phyloP scores from a whole-genome alignment of 2,329 filamentous ascomycete genomes.

The Elsinoe arachidis region DNA sequence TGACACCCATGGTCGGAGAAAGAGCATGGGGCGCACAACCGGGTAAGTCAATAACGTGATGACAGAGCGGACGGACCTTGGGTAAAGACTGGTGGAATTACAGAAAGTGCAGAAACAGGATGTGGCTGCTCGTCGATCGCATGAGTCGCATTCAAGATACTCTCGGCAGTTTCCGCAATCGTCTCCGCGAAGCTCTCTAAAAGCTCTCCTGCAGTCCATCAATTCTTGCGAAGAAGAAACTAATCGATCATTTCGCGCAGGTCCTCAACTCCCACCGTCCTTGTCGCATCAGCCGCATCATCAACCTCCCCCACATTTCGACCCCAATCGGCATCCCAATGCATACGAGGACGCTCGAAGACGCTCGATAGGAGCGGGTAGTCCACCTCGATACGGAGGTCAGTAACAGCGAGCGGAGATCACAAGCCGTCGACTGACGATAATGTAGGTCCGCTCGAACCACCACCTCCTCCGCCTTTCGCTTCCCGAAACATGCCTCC shows the following conservation, averaged over 20 bases:
- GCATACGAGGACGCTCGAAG: slow-evolving; percentile 36
- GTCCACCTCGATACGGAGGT: slow-evolving; percentile 30
- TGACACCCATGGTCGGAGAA: slow-evolving; percentile 24
- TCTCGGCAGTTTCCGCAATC: slow-evolving; percentile 11
- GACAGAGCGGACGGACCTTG: not conserved
- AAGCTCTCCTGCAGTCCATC: not conserved
- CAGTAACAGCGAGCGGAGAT: slow-evolving; percentile 15
- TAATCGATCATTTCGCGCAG: not conserved
- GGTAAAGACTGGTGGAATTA: not conserved
- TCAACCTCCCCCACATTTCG: slow-evolving; percentile 17
- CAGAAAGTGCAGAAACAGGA: not conserved
- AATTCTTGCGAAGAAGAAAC: not conserved
- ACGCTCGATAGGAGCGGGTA: slow-evolving; percentile 34
- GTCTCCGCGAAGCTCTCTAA: slow-evolving; percentile 8
- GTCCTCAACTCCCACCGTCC: slow-evolving; percentile 1
- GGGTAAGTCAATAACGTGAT: slow-evolving; percentile 6
- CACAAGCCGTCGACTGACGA: slow-evolving; percentile 12
- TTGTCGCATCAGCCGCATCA: slow-evolving; percentile 16
- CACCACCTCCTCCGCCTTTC: slow-evolving; percentile 32
- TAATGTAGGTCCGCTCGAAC: slow-evolving; percentile 23
- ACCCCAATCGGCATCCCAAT: slow-evolving; percentile 23
- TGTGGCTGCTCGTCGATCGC: not conserved
- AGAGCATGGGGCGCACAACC: slow-evolving; percentile 18
- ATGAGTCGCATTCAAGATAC: slow-evolving; percentile 9
- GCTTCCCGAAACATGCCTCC: slow-evolving; percentile 39